A percentile compares a stretch with the other conserved stretches of the same genome.
phyloP scores from a whole-genome alignment of 768 basidiomycete genomes.

The Antrodiella citrinella region DNA sequence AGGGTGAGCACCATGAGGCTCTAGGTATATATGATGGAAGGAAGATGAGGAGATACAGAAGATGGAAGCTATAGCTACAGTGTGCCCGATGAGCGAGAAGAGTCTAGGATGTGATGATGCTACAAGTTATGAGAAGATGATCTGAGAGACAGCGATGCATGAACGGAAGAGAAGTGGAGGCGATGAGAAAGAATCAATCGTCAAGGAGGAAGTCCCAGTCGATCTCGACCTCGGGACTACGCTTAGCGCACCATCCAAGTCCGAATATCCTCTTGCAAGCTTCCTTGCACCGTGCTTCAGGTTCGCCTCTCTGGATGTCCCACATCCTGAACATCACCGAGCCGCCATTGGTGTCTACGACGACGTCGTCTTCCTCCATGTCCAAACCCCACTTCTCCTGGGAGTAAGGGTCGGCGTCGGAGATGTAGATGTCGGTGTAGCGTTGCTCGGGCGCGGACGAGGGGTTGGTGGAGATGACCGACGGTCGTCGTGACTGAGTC shows the following conservation, averaged over 20 bases:
- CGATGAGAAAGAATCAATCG: constrained; percentile 28
- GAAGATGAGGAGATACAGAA: too few relatives aligned
- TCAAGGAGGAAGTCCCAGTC: constrained; percentile 80
- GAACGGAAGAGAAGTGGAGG: background rate
- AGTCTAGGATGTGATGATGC: too few relatives aligned
- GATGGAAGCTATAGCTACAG: too few relatives aligned
- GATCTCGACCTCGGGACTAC: constrained; percentile 43
- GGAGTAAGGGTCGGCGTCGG: constrained; percentile 11
- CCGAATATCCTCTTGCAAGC: constrained; percentile 53
- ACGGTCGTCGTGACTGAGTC: constrained; percentile 20
- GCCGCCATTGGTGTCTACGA: constrained; percentile 54
- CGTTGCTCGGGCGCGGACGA: constrained; percentile 7
- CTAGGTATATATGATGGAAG: too few relatives aligned
- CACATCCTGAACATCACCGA: constrained; percentile 69
- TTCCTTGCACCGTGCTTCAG: constrained; percentile 58
- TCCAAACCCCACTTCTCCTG: constrained; percentile 14
- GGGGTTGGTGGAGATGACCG: constrained; percentile 14
- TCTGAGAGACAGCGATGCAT: too few relatives aligned
- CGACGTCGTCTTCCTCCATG: constrained; percentile 44
- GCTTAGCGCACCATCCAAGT: constrained; percentile 36
- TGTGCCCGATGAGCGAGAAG: too few relatives aligned
- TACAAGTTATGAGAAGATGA: too few relatives aligned
- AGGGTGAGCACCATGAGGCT: too few relatives aligned
- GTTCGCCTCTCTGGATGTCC: constrained; percentile 59
- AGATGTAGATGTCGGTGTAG: constrained; percentile 18